Percentiles rank a stretch among this genome's conserved stretches.
Evolutionary conservation across 148 eudicot species (phyloP).

Genomic region (Fallopia convolvulus): DNA sequence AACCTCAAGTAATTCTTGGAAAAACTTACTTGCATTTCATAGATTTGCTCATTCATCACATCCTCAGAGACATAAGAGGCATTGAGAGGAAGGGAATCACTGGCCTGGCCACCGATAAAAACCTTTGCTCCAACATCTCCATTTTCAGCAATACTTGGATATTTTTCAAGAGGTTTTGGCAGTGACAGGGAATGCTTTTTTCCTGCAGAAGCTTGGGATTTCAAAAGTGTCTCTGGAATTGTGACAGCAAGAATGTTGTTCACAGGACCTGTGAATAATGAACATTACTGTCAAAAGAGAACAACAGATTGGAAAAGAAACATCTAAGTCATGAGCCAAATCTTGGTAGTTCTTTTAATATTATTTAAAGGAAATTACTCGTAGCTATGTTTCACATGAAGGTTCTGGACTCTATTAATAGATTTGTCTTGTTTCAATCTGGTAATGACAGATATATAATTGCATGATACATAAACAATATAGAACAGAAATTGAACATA

Average conservation of each 20-base stretch:
- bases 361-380: background rate
- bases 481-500: background rate
- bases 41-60: conserved; percentile 66
- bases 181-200: conserved; percentile 36
- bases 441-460: background rate
- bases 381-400: background rate
- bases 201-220: conserved; percentile 30
- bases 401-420: background rate
- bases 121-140: conserved; percentile 44
- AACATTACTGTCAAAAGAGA: background rate
- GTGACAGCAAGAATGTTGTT: conserved; percentile 58
- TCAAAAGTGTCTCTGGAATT: conserved; percentile 31
- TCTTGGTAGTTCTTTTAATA: background rate
- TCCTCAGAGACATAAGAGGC: conserved; percentile 38
- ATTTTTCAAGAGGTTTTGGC: conserved; percentile 75
- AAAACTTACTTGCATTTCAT: conserved; percentile 61
- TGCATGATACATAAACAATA: background rate
- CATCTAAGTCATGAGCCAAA: background rate
- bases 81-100: conserved; percentile 23
- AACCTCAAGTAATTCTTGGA: background rate
- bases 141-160: conserved; percentile 28
- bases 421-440: background rate
- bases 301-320: background rate
- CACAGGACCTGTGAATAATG: conserved; percentile 51
- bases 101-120: conserved; percentile 26